These are phyloP conservation scores for Pseudogymnoascus sp. DNA, from an alignment of 2,329 filamentous ascomycete species.

Conservation along the genomic window DNA sequence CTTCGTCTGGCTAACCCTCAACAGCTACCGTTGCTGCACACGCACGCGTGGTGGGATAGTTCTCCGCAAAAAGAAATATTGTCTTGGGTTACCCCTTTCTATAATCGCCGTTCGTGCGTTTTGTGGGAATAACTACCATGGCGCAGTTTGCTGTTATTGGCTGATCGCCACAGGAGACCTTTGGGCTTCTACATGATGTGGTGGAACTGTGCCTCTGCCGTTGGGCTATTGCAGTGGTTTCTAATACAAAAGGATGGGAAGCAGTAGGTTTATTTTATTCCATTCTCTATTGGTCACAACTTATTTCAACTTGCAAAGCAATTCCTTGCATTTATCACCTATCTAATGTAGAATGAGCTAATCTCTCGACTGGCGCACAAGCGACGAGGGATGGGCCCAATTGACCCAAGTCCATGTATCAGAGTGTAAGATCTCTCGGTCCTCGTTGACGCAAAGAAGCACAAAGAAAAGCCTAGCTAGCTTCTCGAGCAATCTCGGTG, in stretches of 20 bases:
- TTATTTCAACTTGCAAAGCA: neutral
- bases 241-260: neutral
- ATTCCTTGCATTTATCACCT: neutral
- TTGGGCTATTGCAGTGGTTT: neutral
- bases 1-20: neutral
- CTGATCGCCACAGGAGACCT: neutral
- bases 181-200: neutral
- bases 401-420: neutral
- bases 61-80: constrained; percentile 3
- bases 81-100: neutral
- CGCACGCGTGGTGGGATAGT: neutral
- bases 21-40: neutral
- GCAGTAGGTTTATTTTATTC: neutral
- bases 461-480: neutral
- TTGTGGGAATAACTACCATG: neutral
- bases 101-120: neutral
- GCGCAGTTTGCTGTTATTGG: neutral
- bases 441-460: neutral
- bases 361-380: neutral
- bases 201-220: neutral
- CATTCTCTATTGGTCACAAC: neutral
- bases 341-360: neutral
- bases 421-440: neutral
- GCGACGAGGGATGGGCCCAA: neutral
- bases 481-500: neutral